Base-by-base conservation (phyloP, 2,329 filamentous ascomycete genomes). In the Cladosporium sp. region DNA sequence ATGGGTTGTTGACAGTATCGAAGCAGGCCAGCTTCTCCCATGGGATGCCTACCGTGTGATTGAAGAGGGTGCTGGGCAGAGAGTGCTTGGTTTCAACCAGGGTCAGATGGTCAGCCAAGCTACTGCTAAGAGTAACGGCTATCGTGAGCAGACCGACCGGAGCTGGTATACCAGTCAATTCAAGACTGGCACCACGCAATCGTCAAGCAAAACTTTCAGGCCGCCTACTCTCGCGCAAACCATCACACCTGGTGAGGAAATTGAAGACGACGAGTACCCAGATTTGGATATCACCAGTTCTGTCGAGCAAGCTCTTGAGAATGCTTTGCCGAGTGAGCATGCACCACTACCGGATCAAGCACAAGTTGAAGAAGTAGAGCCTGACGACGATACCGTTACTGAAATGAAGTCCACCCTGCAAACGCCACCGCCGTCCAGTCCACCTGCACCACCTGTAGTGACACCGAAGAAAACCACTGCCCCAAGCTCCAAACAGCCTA, bases 1-100 rank as follows among this genome's bases (percentile, higher is more conserved):
- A 23, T 99, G 95, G 95, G 86, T 99, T 3, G 89, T 92, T 16
- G 94, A 99, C 71, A 97, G 93, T 67, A 87, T 98, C 55, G 83
- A 87, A 65, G 91, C 91, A 7, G 92, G 92, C 6, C 90, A 86
- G 72, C 79, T 97, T 53, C 81, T 98, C 31, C 90, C 94, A 0
- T 99, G 96, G 95, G 84, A 90, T 67, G 83, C 88, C 14, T 99
- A 95, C 74, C 87, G 92, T 33, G 88, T 97, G 0, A 81, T 97
- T 4, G 91, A 95, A 69, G 92, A 97, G 76, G 93, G 92, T 0
- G 87, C 89, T 0, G 86, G 88, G 11, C 95, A 99, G 78, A 92
- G 91, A 71, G 84, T 93, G 1, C 81, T 99, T 18, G 84, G 82
- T 3, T 88, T 89, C 61, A 74, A 79, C 69, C 82, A 84, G 69